Evolutionary conservation across 768 basidiomycete species (phyloP), one percentile per base, ranked within the genome.

Genomic region (Suillus ampliporus): DNA sequence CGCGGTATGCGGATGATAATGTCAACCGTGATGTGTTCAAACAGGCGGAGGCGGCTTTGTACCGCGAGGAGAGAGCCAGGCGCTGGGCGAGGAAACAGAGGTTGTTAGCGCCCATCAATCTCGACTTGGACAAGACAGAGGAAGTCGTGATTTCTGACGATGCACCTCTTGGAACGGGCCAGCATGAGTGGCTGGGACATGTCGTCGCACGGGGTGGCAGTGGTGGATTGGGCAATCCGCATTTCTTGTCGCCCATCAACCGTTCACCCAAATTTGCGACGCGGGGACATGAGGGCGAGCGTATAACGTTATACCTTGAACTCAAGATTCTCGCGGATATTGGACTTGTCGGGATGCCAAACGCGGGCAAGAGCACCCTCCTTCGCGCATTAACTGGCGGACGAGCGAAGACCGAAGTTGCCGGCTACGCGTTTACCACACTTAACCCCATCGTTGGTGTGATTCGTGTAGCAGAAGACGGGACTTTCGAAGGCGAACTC

Each of bases 341-440:
- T n/a, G 97, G 94, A 0, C 80, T 99, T 21, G 95, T 99, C 2
- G 97, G 97, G 0, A 89, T 97, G 80, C 97, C 97, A 8, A 99
- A 98, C 68, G 94, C 92, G 0, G 97, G 90, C 34, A 92, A 94
- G 79, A 96, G 94, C 75, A 99, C 97, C 0, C 77, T 99, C 2
- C 81, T 99, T 5, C 88, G 93, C 21, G 95, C 95, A 0, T 78
- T 99, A 10, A 97, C 96, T 0, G 92, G 91, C 9, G 89, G 94
- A 4, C 82, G 91, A 31, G 91, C 92, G 13, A 89, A 86, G 72
- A 91, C 87, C 6, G 90, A 92, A 69, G 90, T 98, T 35, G 96
- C 95, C 0, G 84, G 87, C 11, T 97, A 97, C 72, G 90, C 94
- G 1, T 99, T 99, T 76, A 98, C 97, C 21, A 99, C 97, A 1